Percentiles rank a stretch among this genome's conserved stretches.
Evolutionary conservation across 345 rosid genomes (phyloP).

Genomic region (Kandelia obovata): DNA sequence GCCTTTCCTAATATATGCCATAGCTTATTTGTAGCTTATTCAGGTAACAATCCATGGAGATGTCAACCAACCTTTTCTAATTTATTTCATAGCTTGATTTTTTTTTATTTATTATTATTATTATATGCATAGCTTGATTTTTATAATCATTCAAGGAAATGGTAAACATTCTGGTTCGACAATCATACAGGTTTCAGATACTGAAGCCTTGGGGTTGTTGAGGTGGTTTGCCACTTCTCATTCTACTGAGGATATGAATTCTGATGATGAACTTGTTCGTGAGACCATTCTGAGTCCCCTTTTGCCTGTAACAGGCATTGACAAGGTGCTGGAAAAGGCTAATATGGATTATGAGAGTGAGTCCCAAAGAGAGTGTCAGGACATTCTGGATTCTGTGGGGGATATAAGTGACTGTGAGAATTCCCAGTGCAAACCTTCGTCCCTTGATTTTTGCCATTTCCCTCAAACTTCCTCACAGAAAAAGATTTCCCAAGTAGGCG

Average conservation of each 20-base stretch:
- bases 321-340: slow-evolving; percentile 75
- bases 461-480: slow-evolving; percentile 36
- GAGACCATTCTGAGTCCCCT: slow-evolving; percentile 80
- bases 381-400: slow-evolving; percentile 86
- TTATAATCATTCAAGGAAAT: too few relatives aligned
- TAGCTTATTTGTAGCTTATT: too few relatives aligned
- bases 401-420: slow-evolving; percentile 40
- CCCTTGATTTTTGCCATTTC: slow-evolving; percentile 21
- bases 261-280: slow-evolving; percentile 85
- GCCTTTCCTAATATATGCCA: too few relatives aligned
- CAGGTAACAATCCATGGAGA: too few relatives aligned
- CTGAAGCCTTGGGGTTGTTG: slow-evolving; percentile 71
- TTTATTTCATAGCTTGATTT: too few relatives aligned
- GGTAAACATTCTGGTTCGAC: too few relatives aligned
- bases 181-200: slow-evolving; percentile 47
- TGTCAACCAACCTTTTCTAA: too few relatives aligned
- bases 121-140: too few relatives aligned
- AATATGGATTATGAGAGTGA: slow-evolving; percentile 68
- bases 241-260: slow-evolving; percentile 84
- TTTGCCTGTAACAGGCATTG: slow-evolving; percentile 60
- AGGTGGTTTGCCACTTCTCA: slow-evolving; percentile 93
- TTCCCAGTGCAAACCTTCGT: slow-evolving; percentile 38
- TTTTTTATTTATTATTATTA: too few relatives aligned
- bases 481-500: slow-evolving; percentile 43
- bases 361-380: slow-evolving; percentile 93